A percentile compares a stretch with the other conserved stretches of the same genome.
These are phyloP conservation scores for Metarhizium album DNA, from an alignment of 2,329 filamentous ascomycete species.

Conservation along the genomic window DNA sequence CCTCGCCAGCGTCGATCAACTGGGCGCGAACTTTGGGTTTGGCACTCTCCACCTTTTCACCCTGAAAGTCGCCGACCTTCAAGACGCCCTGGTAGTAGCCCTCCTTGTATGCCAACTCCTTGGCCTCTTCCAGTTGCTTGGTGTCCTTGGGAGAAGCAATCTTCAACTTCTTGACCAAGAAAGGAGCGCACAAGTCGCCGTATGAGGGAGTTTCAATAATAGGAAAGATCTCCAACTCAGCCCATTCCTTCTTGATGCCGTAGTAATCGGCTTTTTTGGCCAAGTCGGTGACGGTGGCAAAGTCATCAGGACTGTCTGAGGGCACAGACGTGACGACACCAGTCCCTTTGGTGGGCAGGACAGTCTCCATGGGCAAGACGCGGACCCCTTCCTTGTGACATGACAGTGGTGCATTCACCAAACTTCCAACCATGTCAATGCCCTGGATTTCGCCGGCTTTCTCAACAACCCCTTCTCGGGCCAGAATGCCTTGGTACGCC, in stretches of 20 bases:
- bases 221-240: constrained; percentile 76
- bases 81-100: constrained; percentile 94
- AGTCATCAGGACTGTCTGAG: constrained; percentile 90
- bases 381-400: constrained; percentile 73
- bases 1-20: constrained; percentile 64
- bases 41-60: constrained; percentile 73
- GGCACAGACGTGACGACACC: constrained; percentile 94
- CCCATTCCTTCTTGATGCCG: constrained; percentile 94
- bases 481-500: constrained; percentile 84
- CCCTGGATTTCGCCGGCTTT: constrained; percentile 67
- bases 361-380: constrained; percentile 90
- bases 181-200: constrained; percentile 72
- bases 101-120: constrained; percentile 94
- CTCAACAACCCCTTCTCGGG: constrained; percentile 62
- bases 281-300: constrained; percentile 76
- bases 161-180: constrained; percentile 84
- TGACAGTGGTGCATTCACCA: constrained; percentile 82
- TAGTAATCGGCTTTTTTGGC: constrained; percentile 95
- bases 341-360: constrained; percentile 87
- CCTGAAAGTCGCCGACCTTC: constrained; percentile 78
- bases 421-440: constrained; percentile 73
- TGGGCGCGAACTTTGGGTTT: constrained; percentile 76
- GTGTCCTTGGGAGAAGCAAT: constrained; percentile 94
- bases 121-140: constrained; percentile 80
- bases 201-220: constrained; percentile 85